Evolutionary conservation across 2,329 filamentous ascomycete species (phyloP), one percentile per base, ranked within the genome.

Genomic region (Exophiala xenobiotica): DNA sequence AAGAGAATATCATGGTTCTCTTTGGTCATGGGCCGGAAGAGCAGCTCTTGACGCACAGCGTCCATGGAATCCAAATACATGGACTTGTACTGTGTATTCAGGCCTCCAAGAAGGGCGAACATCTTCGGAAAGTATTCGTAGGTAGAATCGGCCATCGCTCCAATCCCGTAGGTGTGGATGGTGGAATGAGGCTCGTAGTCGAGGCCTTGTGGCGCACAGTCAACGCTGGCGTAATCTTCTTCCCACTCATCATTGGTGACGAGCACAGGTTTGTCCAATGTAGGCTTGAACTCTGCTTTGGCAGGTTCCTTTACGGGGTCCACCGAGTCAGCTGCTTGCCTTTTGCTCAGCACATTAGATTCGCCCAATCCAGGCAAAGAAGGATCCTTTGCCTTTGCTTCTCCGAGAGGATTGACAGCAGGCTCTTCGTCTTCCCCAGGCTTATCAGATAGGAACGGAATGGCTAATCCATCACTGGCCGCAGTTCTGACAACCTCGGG

Each of bases 41-140:
- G 57, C 6, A 77, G 65, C 51, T 70, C 63, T 18, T 72, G 66
- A 20, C 69, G 69, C 8, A 67, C 64, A 5, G 68, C 57, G 7
- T 69, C 61, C 58, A 73, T 70, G 12, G 71, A 64, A 31, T 65
- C 67, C 48, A 70, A 64, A 51, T 76, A 76, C 67, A 76, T 71
- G 12, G 62, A 64, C 38, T 64, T 64, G 53, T 75, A 76, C 54
- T 74, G 71, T 6, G 68, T 61, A 39, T 58, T 62, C 14, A 68
- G 59, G n/a, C 72, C 72, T 20, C 74, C 72, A 3, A 77, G 64
- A 27, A 76, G 65, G 50, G 75, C 65, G 51, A 74, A 70, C 60
- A 74, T 69, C 56, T 78, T 78, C 3, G 74, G 74, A n/a, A 78
- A 60, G 51, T 77, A 78, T 56, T 78, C 75, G 53, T 76, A 78